Evolutionary conservation across 441 rosid genomes (phyloP).

Genomic region (Sinapis alba): DNA sequence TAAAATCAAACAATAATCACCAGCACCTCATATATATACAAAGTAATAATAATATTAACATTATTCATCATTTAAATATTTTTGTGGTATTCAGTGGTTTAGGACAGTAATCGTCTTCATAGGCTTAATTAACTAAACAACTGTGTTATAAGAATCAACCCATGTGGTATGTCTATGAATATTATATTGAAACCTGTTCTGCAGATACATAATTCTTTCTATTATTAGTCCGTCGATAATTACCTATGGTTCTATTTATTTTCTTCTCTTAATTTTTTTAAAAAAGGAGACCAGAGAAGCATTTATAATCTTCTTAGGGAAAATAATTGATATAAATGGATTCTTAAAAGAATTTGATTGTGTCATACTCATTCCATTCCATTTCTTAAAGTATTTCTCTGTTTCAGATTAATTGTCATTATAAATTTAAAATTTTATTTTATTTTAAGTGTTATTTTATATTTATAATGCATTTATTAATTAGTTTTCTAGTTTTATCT

Average conservation of each 20-base stretch:
- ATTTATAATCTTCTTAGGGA: not conserved
- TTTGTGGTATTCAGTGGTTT: slow-evolving; percentile 31
- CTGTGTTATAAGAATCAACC: slow-evolving; percentile 43
- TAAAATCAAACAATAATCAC: slow-evolving; percentile 20
- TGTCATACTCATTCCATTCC: not conserved
- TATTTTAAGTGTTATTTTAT: too few relatives aligned
- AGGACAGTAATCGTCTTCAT: slow-evolving; percentile 37
- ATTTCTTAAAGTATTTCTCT: not conserved
- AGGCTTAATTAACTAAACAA: slow-evolving; percentile 41
- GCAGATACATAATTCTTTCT: slow-evolving; percentile 18
- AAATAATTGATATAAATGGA: slow-evolving; percentile 13
- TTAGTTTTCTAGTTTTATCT: too few relatives aligned
- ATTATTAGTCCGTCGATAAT: slow-evolving; percentile 33
- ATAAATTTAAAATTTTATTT: too few relatives aligned
- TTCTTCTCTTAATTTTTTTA: not conserved
- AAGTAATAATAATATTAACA: not conserved
- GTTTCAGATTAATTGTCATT: too few relatives aligned
- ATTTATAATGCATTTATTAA: too few relatives aligned
- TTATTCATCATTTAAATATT: slow-evolving; percentile 12
- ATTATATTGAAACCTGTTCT: slow-evolving; percentile 34
- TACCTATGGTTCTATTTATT: slow-evolving; percentile 14
- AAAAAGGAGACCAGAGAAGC: not conserved
- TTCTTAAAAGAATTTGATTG: slow-evolving; percentile 24
- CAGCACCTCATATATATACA: slow-evolving; percentile 20
- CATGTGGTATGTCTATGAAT: slow-evolving; percentile 43